phyloP scores from a whole-genome alignment of 2,329 filamentous ascomycete species.

The Eutypa lata region DNA sequence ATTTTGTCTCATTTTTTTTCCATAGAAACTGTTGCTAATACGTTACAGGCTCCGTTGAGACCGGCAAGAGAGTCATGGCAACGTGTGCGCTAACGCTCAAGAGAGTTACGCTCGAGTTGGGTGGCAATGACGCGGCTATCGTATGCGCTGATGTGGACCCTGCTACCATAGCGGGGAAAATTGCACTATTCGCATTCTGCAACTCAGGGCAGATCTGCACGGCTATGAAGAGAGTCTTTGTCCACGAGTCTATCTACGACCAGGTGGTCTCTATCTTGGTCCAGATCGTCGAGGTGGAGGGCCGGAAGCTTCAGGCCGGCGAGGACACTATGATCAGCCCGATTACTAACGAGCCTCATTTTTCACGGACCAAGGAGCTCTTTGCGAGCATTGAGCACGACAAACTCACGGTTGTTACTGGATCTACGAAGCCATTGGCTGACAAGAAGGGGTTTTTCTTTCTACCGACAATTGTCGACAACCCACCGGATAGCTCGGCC shows the following conservation, averaged over 20 bases:
- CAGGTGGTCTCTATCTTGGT: conserved; percentile 40
- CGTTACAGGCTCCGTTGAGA: conserved; percentile 44
- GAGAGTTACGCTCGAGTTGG: conserved; percentile 44
- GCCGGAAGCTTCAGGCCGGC: conserved; percentile 19
- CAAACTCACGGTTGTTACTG: conserved; percentile 44
- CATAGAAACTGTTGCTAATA: no score
- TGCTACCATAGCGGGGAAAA: conserved; percentile 24
- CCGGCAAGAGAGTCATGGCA: conserved; percentile 44
- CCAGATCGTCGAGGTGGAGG: conserved; percentile 38
- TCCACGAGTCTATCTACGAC: conserved; percentile 56
- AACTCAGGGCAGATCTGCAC: conserved; percentile 49
- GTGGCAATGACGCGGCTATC: conserved; percentile 50
- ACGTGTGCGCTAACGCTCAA: conserved; percentile 46
- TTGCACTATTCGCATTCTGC: no score
- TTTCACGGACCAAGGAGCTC: conserved; percentile 60
- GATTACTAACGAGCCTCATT: conserved; percentile 34
- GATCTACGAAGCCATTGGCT: conserved; percentile 42
- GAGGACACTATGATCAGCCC: conserved; percentile 12
- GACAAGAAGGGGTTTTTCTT: conserved; percentile 51
- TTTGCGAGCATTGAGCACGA: conserved; percentile 52
- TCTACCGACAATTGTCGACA: conserved; percentile 57
- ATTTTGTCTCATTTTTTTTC: no score
- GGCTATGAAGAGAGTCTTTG: conserved; percentile 52
- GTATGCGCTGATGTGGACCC: conserved; percentile 47
- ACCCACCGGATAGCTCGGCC: conserved; percentile 53